These are phyloP conservation scores for Lobulomyces angularis DNA, from an alignment of 192 early-diverging fungal genomes.

Conservation along the genomic window DNA sequence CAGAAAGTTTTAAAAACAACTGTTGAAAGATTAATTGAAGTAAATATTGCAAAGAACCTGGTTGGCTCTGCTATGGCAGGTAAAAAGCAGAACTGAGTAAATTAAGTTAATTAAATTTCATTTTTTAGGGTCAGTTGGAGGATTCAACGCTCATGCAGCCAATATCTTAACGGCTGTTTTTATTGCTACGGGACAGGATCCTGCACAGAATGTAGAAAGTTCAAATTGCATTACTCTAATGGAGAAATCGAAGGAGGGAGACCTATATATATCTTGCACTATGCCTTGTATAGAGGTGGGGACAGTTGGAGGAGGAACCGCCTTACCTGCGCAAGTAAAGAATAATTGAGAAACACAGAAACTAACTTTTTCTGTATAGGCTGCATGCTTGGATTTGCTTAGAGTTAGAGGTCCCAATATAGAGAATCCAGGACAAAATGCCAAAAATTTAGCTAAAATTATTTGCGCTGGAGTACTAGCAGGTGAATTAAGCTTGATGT, in stretches of 20 bases:
- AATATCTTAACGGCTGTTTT: constrained; percentile 85
- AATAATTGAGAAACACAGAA: too few relatives aligned
- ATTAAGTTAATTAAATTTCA: too few relatives aligned
- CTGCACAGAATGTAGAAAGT: constrained; percentile 89
- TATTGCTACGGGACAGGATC: constrained; percentile 88
- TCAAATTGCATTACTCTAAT: constrained; percentile 89
- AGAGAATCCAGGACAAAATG: constrained; percentile 68
- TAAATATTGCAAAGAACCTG: constrained; percentile 83
- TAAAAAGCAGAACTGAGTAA: too few relatives aligned
- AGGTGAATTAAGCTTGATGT: constrained; percentile 75
- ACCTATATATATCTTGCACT: constrained; percentile 76
- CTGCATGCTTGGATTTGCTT: constrained; percentile 76
- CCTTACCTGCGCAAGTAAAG: constrained; percentile 69
- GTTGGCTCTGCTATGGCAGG: constrained; percentile 93
- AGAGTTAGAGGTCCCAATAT: constrained; percentile 72
- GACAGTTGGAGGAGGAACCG: constrained; percentile 84
- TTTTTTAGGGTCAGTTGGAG: constrained; percentile 68
- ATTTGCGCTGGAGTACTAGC: constrained; percentile 85
- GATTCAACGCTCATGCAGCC: constrained; percentile 90
- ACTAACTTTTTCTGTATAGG: too few relatives aligned
- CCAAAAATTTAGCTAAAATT: constrained; percentile 71
- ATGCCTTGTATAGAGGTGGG: constrained; percentile 95
- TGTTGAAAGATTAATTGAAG: constrained; percentile 56
- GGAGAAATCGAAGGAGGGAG: constrained; percentile 67
- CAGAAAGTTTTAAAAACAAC: constrained; percentile 77